Base-by-base conservation (phyloP, 129 eudicot genomes). In the Gnaphalium uliginosum region DNA sequence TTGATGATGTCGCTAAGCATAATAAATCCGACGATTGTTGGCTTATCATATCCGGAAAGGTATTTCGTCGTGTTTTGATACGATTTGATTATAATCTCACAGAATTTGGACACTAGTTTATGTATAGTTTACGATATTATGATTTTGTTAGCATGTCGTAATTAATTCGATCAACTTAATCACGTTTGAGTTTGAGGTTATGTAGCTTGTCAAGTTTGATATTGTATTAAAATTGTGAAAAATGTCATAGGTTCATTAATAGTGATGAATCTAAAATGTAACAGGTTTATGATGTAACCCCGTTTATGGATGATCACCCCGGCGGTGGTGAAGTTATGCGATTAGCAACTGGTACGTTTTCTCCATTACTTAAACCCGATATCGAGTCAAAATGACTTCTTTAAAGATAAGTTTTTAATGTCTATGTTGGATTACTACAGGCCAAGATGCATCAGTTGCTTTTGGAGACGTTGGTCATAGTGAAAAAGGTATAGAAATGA, bases 41-140 rank as follows among this genome's bases (percentile, higher is more conserved):
- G 98, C 80, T 93, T 25, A 62, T 93, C 57, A 88, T 93, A 65
- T 73, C 86, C 48, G 98, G 96, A 78, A 93, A 93, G 96, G 32
- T 29, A 29, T 29, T n/a, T n/a, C n/a, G 32, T 3, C 3, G 32
- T 29, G 32, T 29, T 29, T 1, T 29, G 32, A 29, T n/a, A n/a
- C n/a, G n/a, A 0, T 29, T 29, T 2, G 2, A 2, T 29, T 29
- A 0, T 29, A 0, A 29, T 29, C 30, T 29, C 32, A n/a, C n/a
- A n/a, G n/a, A n/a, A n/a, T n/a, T n/a, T n/a, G n/a, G n/a, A n/a
- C n/a, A n/a, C n/a, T n/a, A n/a, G n/a, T n/a, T n/a, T n/a, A n/a
- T n/a, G n/a, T n/a, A n/a, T n/a, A n/a, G n/a, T n/a, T n/a, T n/a
- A n/a, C n/a, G n/a, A n/a, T n/a, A n/a, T n/a, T n/a, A 43, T 64